Evolutionary conservation across 257 asterid species (phyloP), one percentile per base, ranked within the genome.

Genomic region (Fraxinus cuspidata): DNA sequence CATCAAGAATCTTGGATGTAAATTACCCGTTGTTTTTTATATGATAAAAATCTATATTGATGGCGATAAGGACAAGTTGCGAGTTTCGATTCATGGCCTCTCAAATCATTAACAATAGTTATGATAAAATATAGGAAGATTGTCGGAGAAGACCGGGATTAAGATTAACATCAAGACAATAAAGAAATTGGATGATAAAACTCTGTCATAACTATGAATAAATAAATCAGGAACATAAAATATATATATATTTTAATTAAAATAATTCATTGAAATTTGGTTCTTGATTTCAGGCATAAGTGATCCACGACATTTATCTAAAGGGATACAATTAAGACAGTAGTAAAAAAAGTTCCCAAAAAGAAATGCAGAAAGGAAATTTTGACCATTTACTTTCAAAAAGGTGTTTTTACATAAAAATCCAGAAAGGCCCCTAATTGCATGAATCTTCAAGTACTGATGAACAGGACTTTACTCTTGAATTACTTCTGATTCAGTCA

Each of bases 211-310:
- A 73, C 32, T 42, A 65, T 25, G 72, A n/a, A 63, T 5, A 65
- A 42, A 28, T 32, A 51, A 79, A 65, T 32, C 49, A 23, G 27
- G 8, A 64, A 13, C 1, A 35, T 31, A 32, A 7, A 28, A 60
- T 11, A 42, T 74, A 16, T 29, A 65, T 7, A 34, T 44, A 71
- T 5, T 28, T 69, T 60, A 71, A 60, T 7, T 21, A 8, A 60
- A 25, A 60, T 7, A 60, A 23, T 8, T 29, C 60, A 72, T 29
- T 69, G 71, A 67, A 70, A 32, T 73, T 64, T 79, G 80, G 51
- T 81, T 81, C 84, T 77, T 78, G 86, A 75, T 63, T 79, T 81
- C 86, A 84, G 79, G 60, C 77, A 78, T 28, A 70, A 76, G 63
- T 73, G 29, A 35, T 77, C 78, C 79, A 70, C 32, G 58, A 78